Base-by-base conservation (phyloP, 805 yeast genomes). In the Metschnikowia cerradonensis region DNA sequence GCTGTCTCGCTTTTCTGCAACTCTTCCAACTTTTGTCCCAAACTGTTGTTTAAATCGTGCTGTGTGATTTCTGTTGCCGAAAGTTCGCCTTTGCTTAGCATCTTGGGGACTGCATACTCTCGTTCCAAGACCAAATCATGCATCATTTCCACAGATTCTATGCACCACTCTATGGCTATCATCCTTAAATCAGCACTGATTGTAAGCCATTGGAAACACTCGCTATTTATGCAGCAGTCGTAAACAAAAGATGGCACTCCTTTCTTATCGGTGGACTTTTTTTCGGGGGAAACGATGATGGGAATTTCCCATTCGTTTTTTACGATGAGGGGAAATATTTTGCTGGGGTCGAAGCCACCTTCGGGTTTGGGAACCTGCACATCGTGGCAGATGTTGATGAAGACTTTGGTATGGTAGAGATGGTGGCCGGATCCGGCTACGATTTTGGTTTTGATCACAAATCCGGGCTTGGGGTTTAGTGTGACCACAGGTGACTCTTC, bases 271-370 rank as follows among this genome's bases (percentile, higher is more conserved):
- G 53, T 63, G 41, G 78, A 85, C 11, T 83, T 62, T 49, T 76
- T 64, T 44, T 78, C 79, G 0, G 77, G 73, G 0, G 92, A 82
- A 0, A 88, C 81, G 1, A 87, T 77, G 2, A 91, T 81, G 1
- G 97, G 97, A 1, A 90, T 84, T 52, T 86, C 90, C 96, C 96
- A 90, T 60, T 85, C 75, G 60, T 83, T 83, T 35, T 80, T 81
- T 67, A 83, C 79, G 20, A 86, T 83, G 46, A 81, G 65, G 0
- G 85, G 83, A 58, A 83, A 83, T 2, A 88, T 81, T 2, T 71
- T 65, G 36, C 71, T 76, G 3, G 90, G 83, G 35, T 78, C 75
- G 60, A 84, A 86, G 13, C 65, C 78, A 22, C 55, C 52, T 1
- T 60, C 53, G 0, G 96, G 96, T 23, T 71, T 60, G 3, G 95